Conservation (phyloP, 208 protist genomes). For the Lotmaria passim region DNA sequence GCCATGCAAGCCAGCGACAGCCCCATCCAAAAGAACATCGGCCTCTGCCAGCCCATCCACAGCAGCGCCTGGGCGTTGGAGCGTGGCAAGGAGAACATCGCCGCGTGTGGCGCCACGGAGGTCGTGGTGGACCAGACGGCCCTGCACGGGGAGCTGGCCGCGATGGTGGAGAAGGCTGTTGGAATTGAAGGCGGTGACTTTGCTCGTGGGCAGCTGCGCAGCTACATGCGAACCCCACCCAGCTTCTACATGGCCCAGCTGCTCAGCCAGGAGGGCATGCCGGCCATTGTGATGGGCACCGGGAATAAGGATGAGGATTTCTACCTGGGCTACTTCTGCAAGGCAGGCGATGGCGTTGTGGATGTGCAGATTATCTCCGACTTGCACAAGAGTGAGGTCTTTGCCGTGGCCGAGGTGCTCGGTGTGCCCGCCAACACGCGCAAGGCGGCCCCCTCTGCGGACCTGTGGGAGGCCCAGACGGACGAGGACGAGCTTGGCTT, state of each 20-base stretch:
- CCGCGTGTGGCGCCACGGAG: conserved; percentile 76
- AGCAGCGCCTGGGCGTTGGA: conserved; percentile 89
- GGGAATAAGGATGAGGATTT: conserved; percentile 97
- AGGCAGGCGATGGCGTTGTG: conserved; percentile 96
- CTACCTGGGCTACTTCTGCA: conserved; percentile 97
- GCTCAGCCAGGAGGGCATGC: conserved; percentile 76
- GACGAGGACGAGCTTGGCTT: conserved; percentile 97
- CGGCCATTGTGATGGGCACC: conserved; percentile 96
- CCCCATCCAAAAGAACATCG: conserved; percentile 90
- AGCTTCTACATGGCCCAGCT: conserved; percentile 96
- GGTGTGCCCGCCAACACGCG: conserved; percentile 85
- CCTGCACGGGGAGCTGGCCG: conserved; percentile 76
- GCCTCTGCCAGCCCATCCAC: conserved; percentile 95
- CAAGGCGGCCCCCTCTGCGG: conserved; percentile 91
- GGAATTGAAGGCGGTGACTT: conserved; percentile 87
- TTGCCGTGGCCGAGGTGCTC: conserved; percentile 78
- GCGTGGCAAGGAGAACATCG: conserved; percentile 85
- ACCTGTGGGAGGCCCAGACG: conserved; percentile 96
- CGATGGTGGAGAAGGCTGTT: conserved; percentile 68
- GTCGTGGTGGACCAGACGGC: conserved; percentile 94
- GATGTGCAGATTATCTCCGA: conserved; percentile 97
- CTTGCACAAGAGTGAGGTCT: conserved; percentile 96
- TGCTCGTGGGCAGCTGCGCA: conserved; percentile 92
- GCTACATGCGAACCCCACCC: conserved; percentile 95
- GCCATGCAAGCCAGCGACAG: conserved; percentile 62